phyloP scores from a whole-genome alignment of 1,139 yeast genomes.

The Lodderomyces jiufengensis region DNA sequence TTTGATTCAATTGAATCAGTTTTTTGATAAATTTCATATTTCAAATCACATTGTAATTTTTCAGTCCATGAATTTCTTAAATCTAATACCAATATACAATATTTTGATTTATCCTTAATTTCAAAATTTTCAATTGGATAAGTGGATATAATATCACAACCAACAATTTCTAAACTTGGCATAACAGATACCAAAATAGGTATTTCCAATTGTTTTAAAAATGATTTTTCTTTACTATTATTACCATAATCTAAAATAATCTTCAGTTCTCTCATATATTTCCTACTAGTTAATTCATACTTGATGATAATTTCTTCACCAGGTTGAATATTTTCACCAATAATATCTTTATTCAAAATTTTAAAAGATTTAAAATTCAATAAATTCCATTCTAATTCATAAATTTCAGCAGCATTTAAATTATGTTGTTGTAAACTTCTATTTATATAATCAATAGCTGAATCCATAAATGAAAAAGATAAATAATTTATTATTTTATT shows the following conservation, averaged over 20 bases:
- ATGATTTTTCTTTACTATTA: slow-evolving; percentile 29
- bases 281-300: slow-evolving; percentile 65
- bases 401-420: slow-evolving; percentile 57
- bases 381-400: slow-evolving; percentile 73
- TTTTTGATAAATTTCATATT: slow-evolving; percentile 20
- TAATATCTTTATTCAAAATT: slow-evolving; percentile 37
- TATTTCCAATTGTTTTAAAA: slow-evolving; percentile 54
- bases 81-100: slow-evolving; percentile 64
- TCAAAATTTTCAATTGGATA: slow-evolving; percentile 16
- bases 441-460: slow-evolving; percentile 65
- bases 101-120: slow-evolving; percentile 25
- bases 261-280: slow-evolving; percentile 67
- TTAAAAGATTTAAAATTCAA: slow-evolving; percentile 56
- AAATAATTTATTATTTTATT: slow-evolving; percentile 52
- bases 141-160: slow-evolving; percentile 67
- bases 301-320: slow-evolving; percentile 39
- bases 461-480: slow-evolving; percentile 66
- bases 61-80: slow-evolving; percentile 68
- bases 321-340: slow-evolving; percentile 31
- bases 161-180: slow-evolving; percentile 69
- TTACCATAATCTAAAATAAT: slow-evolving; percentile 68
- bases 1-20: slow-evolving; percentile 39
- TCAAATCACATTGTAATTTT: slow-evolving; percentile 25
- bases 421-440: slow-evolving; percentile 19
- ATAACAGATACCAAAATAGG: slow-evolving; percentile 68